A percentile compares a stretch with the other conserved stretches of the same genome.
phyloP scores from a whole-genome alignment of 495 filamentous ascomycete genomes.

The Trichoderma reesei region DNA sequence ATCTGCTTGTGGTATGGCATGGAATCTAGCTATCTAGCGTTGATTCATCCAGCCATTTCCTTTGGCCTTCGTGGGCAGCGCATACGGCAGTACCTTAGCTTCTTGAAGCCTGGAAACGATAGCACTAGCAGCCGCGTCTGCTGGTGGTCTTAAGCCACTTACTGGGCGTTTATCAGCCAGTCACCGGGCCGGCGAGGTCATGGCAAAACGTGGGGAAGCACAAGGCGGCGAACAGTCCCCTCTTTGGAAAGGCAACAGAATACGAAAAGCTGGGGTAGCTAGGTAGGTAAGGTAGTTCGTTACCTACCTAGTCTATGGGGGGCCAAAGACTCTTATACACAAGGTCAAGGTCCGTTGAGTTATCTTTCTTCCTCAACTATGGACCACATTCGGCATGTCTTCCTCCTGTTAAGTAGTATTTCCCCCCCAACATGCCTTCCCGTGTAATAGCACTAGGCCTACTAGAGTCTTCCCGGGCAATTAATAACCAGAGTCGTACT shows the following conservation, averaged over 20 bases:
- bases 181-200: neutral
- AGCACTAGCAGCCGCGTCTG: neutral
- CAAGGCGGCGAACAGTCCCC: neutral
- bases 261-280: constrained; percentile 1
- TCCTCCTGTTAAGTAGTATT: no score
- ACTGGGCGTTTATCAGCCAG: neutral
- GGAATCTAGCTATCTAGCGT: neutral
- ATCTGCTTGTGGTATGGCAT: neutral
- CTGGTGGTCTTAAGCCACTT: no score
- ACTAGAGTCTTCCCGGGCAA: neutral
- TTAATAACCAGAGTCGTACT: neutral
- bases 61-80: no score
- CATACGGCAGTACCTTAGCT: no score
- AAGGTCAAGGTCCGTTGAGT: no score
- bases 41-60: neutral
- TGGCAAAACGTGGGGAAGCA: neutral
- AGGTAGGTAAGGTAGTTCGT: neutral
- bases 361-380: no score
- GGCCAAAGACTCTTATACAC: neutral
- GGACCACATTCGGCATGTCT: no score
- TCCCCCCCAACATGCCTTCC: no score
- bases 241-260: neutral
- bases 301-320: neutral
- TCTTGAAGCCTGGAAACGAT: no score
- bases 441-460: neutral